These are phyloP conservation scores for Haplosporangium sp. DNA, from an alignment of 371 early-diverging fungal genomes.

Conservation along the genomic window DNA sequence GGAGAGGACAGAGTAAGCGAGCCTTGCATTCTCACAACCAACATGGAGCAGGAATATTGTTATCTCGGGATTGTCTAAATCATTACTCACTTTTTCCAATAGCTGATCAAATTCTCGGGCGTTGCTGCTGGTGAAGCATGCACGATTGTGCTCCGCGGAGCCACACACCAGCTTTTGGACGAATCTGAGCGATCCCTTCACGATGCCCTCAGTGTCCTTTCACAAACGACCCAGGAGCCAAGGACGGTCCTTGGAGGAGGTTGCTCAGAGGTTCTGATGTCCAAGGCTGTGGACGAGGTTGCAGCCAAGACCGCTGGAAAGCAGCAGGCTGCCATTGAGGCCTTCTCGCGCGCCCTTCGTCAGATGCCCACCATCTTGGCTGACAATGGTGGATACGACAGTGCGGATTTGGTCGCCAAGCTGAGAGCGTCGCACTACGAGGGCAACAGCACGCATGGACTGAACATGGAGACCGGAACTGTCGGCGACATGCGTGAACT, in stretches of 20 bases:
- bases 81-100: slow-evolving; percentile 3
- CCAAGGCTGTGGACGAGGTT: slow-evolving; percentile 94
- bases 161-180: slow-evolving; percentile 97
- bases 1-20: slow-evolving; percentile 89
- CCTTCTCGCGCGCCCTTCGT: slow-evolving; percentile 96
- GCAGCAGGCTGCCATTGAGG: slow-evolving; percentile 96
- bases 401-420: slow-evolving; percentile 92
- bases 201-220: slow-evolving; percentile 98
- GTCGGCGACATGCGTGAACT: slow-evolving; percentile 89
- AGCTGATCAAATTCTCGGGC: slow-evolving; percentile 97
- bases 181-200: slow-evolving; percentile 99
- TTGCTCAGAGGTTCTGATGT: slow-evolving; percentile 98
- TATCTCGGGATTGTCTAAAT: not conserved
- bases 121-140: slow-evolving; percentile 97
- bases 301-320: slow-evolving; percentile 95
- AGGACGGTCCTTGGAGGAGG: slow-evolving; percentile 98
- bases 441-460: slow-evolving; percentile 83
- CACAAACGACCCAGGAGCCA: slow-evolving; percentile 96
- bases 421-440: slow-evolving; percentile 95
- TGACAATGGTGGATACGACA: slow-evolving; percentile 99
- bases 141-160: slow-evolving; percentile 98
- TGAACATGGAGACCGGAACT: slow-evolving; percentile 90
- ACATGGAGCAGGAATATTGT: too few relatives aligned
- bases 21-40: not conserved
- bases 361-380: slow-evolving; percentile 99